These are phyloP conservation scores for Moesziomyces globuligerus DNA, from an alignment of 1,284 basidiomycete species.

Conservation along the genomic window DNA sequence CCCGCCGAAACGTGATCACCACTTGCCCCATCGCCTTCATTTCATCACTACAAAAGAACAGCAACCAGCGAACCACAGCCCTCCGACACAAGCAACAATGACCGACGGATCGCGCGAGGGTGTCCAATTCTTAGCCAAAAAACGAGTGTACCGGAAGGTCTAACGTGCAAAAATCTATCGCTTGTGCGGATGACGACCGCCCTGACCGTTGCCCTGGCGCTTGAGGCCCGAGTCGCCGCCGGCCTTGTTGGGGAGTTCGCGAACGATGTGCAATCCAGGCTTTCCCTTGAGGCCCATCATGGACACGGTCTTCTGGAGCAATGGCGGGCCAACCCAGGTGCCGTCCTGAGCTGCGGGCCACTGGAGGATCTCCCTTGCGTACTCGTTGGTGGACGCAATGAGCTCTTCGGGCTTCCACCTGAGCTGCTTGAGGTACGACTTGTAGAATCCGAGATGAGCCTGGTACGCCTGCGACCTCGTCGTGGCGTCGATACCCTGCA, in stretches of 20 bases:
- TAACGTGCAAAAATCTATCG: too few species aligned
- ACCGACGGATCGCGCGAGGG: too few species aligned
- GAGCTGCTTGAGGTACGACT: slow-evolving; percentile 69
- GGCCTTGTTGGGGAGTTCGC: slow-evolving; percentile 30
- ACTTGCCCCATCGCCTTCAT: too few species aligned
- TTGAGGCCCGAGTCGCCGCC: slow-evolving; percentile 15
- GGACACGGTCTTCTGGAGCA: slow-evolving; percentile 73
- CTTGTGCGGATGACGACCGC: slow-evolving; percentile 21
- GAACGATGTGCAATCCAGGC: slow-evolving; percentile 69
- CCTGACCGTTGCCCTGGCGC: slow-evolving; percentile 28
- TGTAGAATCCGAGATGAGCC: slow-evolving; percentile 74
- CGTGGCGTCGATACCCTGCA: slow-evolving; percentile 20
- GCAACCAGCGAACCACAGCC: too few species aligned
- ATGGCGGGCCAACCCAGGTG: slow-evolving; percentile 67
- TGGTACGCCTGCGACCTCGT: slow-evolving; percentile 71
- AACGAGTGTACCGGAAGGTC: too few species aligned
- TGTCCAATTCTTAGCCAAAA: too few species aligned
- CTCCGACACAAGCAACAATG: too few species aligned
- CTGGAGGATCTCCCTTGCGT: slow-evolving; percentile 52
- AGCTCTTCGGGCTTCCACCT: slow-evolving; percentile 70
- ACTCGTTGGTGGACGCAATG: slow-evolving; percentile 71
- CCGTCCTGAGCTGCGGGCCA: slow-evolving; percentile 41
- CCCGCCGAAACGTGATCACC: too few species aligned
- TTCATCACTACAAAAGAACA: too few species aligned
- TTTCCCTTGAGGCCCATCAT: slow-evolving; percentile 75